Evolutionary conservation across 148 eudicot genomes (phyloP), one percentile per base, ranked within the genome.

Genomic region (Rhododendron griersonianum): DNA sequence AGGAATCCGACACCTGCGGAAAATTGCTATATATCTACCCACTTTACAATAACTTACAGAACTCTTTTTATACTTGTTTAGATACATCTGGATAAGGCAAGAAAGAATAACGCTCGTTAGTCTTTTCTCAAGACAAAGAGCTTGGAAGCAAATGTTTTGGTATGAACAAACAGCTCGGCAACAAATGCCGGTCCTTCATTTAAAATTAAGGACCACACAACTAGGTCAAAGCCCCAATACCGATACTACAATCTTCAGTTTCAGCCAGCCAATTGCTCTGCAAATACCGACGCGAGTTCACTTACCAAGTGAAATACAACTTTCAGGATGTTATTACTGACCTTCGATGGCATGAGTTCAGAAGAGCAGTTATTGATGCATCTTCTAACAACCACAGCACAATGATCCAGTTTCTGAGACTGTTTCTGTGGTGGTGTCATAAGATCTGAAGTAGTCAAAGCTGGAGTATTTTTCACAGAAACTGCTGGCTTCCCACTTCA

Each of bases 61-160:
- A 23, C 82, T 45, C 59, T 48, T 28, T 10, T 50, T 48, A 80
- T 47, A 39, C 80, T 77, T 41, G n/a, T 37, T n/a, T 21, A n/a
- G n/a, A 39, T 83, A 48, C 79, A 84, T 25, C 44, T 84, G 44
- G n/a, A 83, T 18, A 69, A 48, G 63, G 45, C 80, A 28, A 39
- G 21, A 1, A 11, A 48, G 16, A 61, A 45, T 35, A 50, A 65
- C 0, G 11, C 61, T 25, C 37, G 9, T 44, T 14, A 1, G 51
- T 65, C 10, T 44, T n/a, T 83, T 77, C 13, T 45, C 55, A 45
- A 28, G 33, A 41, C 23, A 83, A 83, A 69, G 25, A 69, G 11
- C 39, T 83, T 15, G 39, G 37, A 80, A 3, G 61, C 59, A 80
- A 47, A 80, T 13, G 11, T 33, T 61, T 57, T 44, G 3, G 6